Evolutionary conservation across 176 grass and related monocot genomes (phyloP).

Genomic region (Dactylis glomerata): DNA sequence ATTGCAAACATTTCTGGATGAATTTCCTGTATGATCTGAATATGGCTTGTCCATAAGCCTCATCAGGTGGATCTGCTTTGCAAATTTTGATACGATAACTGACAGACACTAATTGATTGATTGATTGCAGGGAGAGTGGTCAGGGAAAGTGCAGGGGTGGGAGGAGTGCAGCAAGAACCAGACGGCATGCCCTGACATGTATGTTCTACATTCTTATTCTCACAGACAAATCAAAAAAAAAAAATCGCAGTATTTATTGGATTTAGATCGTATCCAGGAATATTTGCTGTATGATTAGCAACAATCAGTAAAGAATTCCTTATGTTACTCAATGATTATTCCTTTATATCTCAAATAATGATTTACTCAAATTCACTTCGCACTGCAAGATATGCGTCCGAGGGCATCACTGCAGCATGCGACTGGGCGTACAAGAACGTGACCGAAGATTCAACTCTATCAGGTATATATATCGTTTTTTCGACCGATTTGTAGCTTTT

Average conservation of each 20-base stretch:
- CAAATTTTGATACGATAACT: neutral
- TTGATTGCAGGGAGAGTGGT: constrained; percentile 49
- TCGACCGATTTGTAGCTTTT: too few relatives aligned
- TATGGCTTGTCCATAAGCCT: neutral
- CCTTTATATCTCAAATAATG: neutral
- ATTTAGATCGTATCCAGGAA: neutral
- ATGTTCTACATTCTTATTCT: neutral
- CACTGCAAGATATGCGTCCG: constrained; percentile 49
- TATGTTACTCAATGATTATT: neutral
- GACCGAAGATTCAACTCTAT: constrained; percentile 20
- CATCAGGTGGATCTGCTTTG: neutral
- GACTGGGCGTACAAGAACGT: constrained; percentile 64
- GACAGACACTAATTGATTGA: neutral
- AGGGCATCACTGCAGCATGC: constrained; percentile 60
- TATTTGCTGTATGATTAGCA: neutral
- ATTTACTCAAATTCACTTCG: neutral
- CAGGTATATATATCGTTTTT: constrained; percentile 35
- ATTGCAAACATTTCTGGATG: neutral
- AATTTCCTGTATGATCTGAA: neutral
- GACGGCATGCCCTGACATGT: constrained; percentile 58
- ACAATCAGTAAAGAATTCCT: neutral
- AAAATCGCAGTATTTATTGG: neutral
- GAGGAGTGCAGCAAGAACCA: constrained; percentile 46
- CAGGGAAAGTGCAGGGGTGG: constrained; percentile 46
- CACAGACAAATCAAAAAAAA: neutral